Base-by-base conservation (phyloP, 352 stramenopile species). In the Phytophthora ramorum region DNA sequence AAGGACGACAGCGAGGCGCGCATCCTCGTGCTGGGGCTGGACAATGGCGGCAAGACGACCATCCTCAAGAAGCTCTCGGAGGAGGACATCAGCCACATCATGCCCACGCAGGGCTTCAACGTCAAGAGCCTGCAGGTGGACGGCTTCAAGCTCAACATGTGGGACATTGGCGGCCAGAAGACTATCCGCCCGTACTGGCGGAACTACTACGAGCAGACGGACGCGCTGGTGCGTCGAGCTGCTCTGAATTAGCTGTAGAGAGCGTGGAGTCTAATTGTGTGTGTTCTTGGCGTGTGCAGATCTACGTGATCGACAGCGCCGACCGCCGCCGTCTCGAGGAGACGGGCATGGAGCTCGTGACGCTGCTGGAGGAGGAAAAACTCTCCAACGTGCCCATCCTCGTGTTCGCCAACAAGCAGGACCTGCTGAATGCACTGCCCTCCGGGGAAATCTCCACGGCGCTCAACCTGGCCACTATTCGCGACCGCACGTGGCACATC, bases 161-260 rank as follows among this genome's bases (percentile, higher is more conserved):
- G 96, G 96, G 97, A 99, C 79, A 97, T 99, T 49, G 98, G 97
- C 45, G 98, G 97, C 22, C 98, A 99, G 85, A 98, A 98, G 64
- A 99, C 97, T 28, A 99, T 99, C 56, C 93, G 97, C 17, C 93
- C 97, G 0, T 99, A 99, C 85, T 99, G 97, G 97, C 83, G 97
- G 38, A 99, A 99, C 85, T 99, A 99, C 81, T 99, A 99, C 78
- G 97, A 99, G 84, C 77, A 98, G 69, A 98, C 96, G 2, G 96
- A 98, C 69, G 94, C 92, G 6, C 70, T 98, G 51, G 83, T 93
- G 62, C 34, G 74, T 57, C 24, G 7, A 49, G 7, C 13, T 44
- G 4, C 5, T 55, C 12, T 32, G 4, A 3, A 20, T 12, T 34
- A 4, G 16, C 13, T 9, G n/a, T 2, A 28, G 9, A 22, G 35